A percentile compares a stretch with the other conserved stretches of the same genome.
phyloP scores from a whole-genome alignment of 495 filamentous ascomycete species.

The Penicillium diatomitis region DNA sequence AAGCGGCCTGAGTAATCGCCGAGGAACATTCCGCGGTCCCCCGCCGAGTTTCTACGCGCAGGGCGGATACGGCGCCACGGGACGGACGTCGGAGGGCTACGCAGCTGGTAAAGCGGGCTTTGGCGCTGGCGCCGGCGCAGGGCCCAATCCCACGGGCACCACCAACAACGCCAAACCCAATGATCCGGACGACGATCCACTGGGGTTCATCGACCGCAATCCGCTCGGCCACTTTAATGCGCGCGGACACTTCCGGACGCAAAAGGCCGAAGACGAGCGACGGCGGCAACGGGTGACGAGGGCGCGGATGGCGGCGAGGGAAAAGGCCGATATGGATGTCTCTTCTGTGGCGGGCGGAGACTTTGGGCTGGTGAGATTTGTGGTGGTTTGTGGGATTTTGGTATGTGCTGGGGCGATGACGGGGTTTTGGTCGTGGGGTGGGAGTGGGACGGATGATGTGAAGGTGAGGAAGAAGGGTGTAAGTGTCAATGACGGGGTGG shows the following conservation, averaged over 20 bases:
- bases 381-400: slow-evolving; percentile 33
- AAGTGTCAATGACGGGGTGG: neutral
- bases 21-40: slow-evolving; percentile 68
- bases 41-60: slow-evolving; percentile 80
- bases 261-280: slow-evolving; percentile 51
- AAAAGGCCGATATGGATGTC: slow-evolving; percentile 11
- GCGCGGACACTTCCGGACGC: slow-evolving; percentile 58
- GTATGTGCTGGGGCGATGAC: slow-evolving; percentile 15
- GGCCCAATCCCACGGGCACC: slow-evolving; percentile 12
- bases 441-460: neutral
- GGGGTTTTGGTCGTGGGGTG: slow-evolving; percentile 9
- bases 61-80: slow-evolving; percentile 48
- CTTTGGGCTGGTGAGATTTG: slow-evolving; percentile 37
- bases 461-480: slow-evolving; percentile 3
- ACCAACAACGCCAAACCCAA: neutral
- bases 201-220: slow-evolving; percentile 37
- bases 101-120: neutral
- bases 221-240: slow-evolving; percentile 57
- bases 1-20: slow-evolving; percentile 68
- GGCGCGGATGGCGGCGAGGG: slow-evolving; percentile 10
- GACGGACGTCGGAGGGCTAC: slow-evolving; percentile 6
- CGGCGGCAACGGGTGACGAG: slow-evolving; percentile 27
- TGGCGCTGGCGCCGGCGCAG: slow-evolving; percentile 3
- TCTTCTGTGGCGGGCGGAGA: slow-evolving; percentile 16
- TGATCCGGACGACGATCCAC: slow-evolving; percentile 29